phyloP scores from a whole-genome alignment of 2,329 filamentous ascomycete species.

The Aspergillus sp. region DNA sequence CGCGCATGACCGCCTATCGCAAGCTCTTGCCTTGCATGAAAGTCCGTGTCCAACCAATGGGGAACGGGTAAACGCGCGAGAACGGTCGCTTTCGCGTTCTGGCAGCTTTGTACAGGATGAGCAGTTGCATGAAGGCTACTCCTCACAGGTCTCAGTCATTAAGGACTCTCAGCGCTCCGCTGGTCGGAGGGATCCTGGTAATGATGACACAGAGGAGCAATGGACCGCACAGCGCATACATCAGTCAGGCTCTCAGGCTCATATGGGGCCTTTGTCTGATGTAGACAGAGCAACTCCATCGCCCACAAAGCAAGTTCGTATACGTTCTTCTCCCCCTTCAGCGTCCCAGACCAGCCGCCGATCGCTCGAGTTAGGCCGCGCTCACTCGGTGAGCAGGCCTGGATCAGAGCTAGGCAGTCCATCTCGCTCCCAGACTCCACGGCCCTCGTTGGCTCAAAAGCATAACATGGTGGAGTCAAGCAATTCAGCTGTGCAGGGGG shows the following conservation, averaged over 20 bases:
- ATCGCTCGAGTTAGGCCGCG: constrained; percentile 7
- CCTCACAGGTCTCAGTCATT: constrained; percentile 38
- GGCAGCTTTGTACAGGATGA: constrained; percentile 8
- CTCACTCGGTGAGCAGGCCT: constrained; percentile 7
- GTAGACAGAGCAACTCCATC: constrained; percentile 18
- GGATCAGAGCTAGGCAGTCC: constrained; percentile 15
- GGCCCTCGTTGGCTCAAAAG: constrained; percentile 13
- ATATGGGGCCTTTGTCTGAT: constrained; percentile 15
- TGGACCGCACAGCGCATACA: constrained; percentile 5
- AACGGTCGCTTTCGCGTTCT: constrained; percentile 1
- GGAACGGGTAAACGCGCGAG: constrained; percentile 5
- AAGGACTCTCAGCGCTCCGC: constrained; percentile 42
- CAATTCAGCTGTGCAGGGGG: constrained; percentile 14
- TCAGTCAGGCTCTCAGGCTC: constrained; percentile 4
- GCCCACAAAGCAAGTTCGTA: constrained; percentile 16
- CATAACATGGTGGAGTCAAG: constrained; percentile 16
- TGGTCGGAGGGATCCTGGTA: constrained; percentile 12
- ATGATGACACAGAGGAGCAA: neutral
- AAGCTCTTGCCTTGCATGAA: constrained; percentile 34
- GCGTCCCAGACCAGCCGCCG: constrained; percentile 19
- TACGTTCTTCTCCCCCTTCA: constrained; percentile 29
- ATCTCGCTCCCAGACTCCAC: constrained; percentile 7
- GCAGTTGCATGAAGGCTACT: constrained; percentile 17
- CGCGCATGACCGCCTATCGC: constrained; percentile 43
- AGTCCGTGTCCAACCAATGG: constrained; percentile 18